phyloP scores from a whole-genome alignment of 2,329 filamentous ascomycete genomes.

The Cryphonectria japonica region DNA sequence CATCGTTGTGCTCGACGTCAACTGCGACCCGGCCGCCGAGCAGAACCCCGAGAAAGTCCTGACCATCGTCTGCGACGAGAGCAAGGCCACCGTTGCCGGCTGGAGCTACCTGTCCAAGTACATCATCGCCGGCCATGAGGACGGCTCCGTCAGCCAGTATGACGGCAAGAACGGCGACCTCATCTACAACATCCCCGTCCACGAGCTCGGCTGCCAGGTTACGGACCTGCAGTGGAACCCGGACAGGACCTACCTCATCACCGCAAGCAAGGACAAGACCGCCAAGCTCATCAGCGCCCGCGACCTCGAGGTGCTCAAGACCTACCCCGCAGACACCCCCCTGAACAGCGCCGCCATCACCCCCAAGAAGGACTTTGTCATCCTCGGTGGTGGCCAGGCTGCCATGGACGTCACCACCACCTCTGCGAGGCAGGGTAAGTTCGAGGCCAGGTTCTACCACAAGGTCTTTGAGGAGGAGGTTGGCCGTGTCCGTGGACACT shows the following conservation, averaged over 20 bases:
- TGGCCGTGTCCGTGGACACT: constrained; percentile 94
- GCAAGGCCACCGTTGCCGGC: constrained; percentile 95
- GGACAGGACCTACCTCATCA: constrained; percentile 98
- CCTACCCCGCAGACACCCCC: constrained; percentile 87
- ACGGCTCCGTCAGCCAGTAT: constrained; percentile 88
- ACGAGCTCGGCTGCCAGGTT: constrained; percentile 82
- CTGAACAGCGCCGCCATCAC: constrained; percentile 96
- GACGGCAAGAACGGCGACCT: constrained; percentile 90
- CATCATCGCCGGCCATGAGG: constrained; percentile 97
- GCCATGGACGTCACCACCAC: constrained; percentile 99
- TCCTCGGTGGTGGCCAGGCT: constrained; percentile 96
- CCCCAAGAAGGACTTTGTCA: constrained; percentile 95
- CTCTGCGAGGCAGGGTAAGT: constrained; percentile 92
- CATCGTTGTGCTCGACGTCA: constrained; percentile 90
- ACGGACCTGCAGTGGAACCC: constrained; percentile 94
- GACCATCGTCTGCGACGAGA: constrained; percentile 91
- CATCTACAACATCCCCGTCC: constrained; percentile 77
- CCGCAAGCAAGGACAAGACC: constrained; percentile 95
- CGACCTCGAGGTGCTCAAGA: constrained; percentile 91
- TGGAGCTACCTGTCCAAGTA: constrained; percentile 95
- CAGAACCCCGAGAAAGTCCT: constrained; percentile 83
- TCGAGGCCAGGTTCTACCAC: constrained; percentile 99
- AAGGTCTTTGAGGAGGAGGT: constrained; percentile 99
- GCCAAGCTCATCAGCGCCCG: constrained; percentile 88
- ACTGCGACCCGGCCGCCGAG: constrained; percentile 73